phyloP scores from a whole-genome alignment of 805 yeast genomes.

The Komagataella mondaviorum region DNA sequence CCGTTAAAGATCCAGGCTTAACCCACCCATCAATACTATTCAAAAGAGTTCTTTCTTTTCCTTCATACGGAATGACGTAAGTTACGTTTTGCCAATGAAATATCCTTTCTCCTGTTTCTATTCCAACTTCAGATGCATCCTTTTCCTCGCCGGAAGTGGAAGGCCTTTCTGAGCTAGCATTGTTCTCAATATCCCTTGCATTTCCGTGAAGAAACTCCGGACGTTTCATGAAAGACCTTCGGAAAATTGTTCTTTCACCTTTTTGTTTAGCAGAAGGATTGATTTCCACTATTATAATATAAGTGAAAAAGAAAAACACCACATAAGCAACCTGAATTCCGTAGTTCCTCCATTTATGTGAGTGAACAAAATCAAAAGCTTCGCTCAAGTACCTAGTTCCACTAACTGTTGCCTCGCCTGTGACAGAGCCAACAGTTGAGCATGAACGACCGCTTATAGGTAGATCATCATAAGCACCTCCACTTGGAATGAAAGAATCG shows the following conservation, averaged over 20 bases:
- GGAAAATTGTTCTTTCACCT: slow-evolving; percentile 46
- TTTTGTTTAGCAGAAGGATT: slow-evolving; percentile 40
- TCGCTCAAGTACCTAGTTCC: slow-evolving; percentile 36
- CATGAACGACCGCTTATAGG: slow-evolving; percentile 24
- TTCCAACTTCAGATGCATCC: slow-evolving; percentile 2
- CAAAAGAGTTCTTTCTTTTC: slow-evolving; percentile 26
- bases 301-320: slow-evolving; percentile 31
- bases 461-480: slow-evolving; percentile 20
- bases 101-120: slow-evolving; percentile 23
- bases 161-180: slow-evolving; percentile 1
- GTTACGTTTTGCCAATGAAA: slow-evolving; percentile 59
- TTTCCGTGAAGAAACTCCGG: background rate
- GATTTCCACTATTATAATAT: slow-evolving; percentile 33
- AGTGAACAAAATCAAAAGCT: slow-evolving; percentile 28
- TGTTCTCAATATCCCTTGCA: slow-evolving; percentile 1
- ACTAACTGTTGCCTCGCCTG: slow-evolving; percentile 33
- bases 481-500: slow-evolving; percentile 26
- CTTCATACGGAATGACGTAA: slow-evolving; percentile 44
- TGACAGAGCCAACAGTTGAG: slow-evolving; percentile 37
- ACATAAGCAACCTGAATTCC: slow-evolving; percentile 40
- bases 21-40: slow-evolving; percentile 56
- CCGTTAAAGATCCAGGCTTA: slow-evolving; percentile 71
- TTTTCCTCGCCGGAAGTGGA: slow-evolving; percentile 6
- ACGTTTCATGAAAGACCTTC: slow-evolving; percentile 13
- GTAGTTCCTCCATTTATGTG: slow-evolving; percentile 49